Conservation (phyloP, 2,329 filamentous ascomycete genomes). For the Bertia moriformis region DNA sequence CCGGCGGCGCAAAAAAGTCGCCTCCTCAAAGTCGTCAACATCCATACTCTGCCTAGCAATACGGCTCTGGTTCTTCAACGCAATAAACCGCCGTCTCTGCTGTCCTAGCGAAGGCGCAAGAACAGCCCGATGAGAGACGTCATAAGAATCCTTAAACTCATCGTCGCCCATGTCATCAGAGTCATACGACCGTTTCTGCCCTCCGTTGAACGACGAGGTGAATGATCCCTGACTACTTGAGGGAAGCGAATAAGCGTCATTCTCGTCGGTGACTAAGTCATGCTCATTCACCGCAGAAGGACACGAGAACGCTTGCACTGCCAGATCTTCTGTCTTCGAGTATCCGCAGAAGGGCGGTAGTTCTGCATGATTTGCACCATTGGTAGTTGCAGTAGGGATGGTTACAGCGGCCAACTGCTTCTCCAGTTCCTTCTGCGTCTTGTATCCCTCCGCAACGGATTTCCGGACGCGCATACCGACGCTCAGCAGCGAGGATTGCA, state of each 20-base stretch:
- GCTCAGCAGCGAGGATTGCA: conserved; percentile 72
- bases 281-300: not conserved
- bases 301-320: not conserved
- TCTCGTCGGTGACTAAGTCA: not conserved
- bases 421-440: conserved; percentile 44
- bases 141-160: not conserved
- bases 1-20: not conserved
- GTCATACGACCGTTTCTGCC: not conserved
- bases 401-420: too few relatives aligned
- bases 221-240: not conserved
- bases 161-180: not conserved
- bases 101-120: not conserved
- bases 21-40: not conserved
- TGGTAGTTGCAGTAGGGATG: too few relatives aligned
- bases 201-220: not conserved
- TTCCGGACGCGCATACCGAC: conserved; percentile 94
- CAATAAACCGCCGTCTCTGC: not conserved
- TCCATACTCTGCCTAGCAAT: not conserved
- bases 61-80: not conserved
- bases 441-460: conserved; percentile 85
- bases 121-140: not conserved
- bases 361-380: too few relatives aligned
- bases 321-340: not conserved
- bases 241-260: not conserved
- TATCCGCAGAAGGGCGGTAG: not conserved